A percentile compares a stretch with the other conserved stretches of the same genome.
Conservation (phyloP, 2,329 filamentous ascomycete species). For the Trichoderma sp. region DNA sequence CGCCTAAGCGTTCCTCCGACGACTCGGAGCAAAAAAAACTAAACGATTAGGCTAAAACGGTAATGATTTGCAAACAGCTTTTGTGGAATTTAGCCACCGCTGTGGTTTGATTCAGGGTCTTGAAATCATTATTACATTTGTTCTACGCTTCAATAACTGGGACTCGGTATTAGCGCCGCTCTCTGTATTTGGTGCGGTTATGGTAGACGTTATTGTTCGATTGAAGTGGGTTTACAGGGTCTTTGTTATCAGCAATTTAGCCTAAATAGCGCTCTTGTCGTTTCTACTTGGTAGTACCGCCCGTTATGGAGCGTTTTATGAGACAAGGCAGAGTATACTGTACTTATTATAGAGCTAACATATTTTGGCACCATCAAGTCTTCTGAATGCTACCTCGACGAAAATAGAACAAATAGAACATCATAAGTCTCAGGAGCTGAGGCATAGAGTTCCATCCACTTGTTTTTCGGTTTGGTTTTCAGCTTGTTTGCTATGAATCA, state of each 20-base stretch:
- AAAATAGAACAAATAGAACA: not conserved
- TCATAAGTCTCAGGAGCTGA: not conserved
- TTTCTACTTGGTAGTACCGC: not conserved
- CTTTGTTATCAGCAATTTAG: not conserved
- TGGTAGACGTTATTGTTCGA: not conserved
- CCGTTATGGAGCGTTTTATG: not conserved
- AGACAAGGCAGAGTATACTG: not conserved
- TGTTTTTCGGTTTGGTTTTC: not conserved
- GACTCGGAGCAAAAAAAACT: not conserved
- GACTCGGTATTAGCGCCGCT: not conserved
- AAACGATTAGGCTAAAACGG: constrained; percentile 1
- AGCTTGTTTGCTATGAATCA: not conserved
- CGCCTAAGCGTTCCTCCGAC: not conserved
- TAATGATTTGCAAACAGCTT: not conserved
- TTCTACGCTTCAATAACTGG: not conserved
- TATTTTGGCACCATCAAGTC: not conserved
- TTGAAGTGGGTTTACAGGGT: not conserved
- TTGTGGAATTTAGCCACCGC: not conserved
- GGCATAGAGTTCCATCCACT: not conserved
- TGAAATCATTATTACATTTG: not conserved
- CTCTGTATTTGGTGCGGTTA: not conserved
- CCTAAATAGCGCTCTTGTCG: not conserved
- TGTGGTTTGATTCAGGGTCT: not conserved
- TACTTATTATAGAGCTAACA: not conserved
- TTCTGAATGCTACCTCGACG: not conserved